These are phyloP conservation scores for Phytophthora meadii DNA, from an alignment of 352 stramenopile genomes.

Conservation along the genomic window DNA sequence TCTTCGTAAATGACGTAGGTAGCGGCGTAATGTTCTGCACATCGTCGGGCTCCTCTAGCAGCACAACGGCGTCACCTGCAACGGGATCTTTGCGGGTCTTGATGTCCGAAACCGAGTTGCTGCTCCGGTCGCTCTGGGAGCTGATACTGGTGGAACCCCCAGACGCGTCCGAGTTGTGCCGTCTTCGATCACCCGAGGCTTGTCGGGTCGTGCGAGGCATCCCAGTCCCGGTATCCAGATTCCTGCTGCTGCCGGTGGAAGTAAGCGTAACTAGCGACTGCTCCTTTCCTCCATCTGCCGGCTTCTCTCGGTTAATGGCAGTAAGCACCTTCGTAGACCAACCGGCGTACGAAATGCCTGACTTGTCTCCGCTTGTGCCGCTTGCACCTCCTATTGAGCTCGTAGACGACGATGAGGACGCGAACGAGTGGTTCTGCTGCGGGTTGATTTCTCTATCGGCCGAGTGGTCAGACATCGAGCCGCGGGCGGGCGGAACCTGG, in stretches of 20 bases:
- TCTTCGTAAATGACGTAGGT: constrained; percentile 70
- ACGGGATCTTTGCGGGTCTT: constrained; percentile 31
- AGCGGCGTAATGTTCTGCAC: constrained; percentile 62
- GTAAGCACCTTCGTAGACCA: constrained; percentile 70
- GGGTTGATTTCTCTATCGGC: constrained; percentile 25
- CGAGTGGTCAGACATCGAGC: constrained; percentile 42
- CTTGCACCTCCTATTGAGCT: constrained; percentile 34
- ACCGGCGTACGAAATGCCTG: constrained; percentile 54
- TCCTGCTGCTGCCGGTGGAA: constrained; percentile 30
- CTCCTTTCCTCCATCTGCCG: constrained; percentile 38
- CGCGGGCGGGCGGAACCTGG: constrained; percentile 32
- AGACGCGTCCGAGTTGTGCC: constrained; percentile 57
- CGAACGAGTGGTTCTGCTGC: constrained; percentile 47
- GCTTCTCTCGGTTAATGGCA: constrained; percentile 52
- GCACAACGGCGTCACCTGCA: constrained; percentile 27
- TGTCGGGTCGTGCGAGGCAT: constrained; percentile 19
- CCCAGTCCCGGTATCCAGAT: constrained; percentile 21
- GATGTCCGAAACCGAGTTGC: constrained; percentile 32
- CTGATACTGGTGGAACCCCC: constrained; percentile 35
- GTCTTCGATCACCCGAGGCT: constrained; percentile 36
- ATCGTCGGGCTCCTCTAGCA: constrained; percentile 52
- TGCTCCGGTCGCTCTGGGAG: constrained; percentile 46
- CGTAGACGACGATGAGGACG: constrained; percentile 53
- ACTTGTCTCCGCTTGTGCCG: constrained; percentile 40
- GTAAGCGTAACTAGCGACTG: constrained; percentile 33